Conservation (phyloP, 2,329 filamentous ascomycete species). For the Claviceps monticola region DNA sequence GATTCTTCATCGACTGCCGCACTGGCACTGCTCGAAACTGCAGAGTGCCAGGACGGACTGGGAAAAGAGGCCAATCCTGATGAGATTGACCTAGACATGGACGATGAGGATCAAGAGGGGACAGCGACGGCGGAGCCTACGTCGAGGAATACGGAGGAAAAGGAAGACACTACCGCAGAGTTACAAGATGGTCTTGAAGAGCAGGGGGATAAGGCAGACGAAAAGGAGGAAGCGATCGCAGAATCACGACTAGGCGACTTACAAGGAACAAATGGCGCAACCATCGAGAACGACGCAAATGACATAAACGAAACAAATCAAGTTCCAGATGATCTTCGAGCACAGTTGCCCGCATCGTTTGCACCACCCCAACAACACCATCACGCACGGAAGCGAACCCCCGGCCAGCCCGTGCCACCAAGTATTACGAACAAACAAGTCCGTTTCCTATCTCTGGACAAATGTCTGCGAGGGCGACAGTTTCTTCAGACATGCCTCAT, state of each 20-base stretch:
- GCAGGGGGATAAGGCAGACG: conserved; percentile 2
- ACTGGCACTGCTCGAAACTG: not conserved
- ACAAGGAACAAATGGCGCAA: not conserved
- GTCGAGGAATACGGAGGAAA: not conserved
- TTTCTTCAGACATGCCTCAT: conserved; percentile 72
- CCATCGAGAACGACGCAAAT: not conserved
- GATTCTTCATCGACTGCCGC: conserved; percentile 14
- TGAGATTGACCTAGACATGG: conserved; percentile 57
- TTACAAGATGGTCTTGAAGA: conserved; percentile 6
- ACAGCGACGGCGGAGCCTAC: not conserved
- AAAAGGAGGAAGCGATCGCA: not conserved
- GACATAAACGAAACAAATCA: conserved; percentile 10
- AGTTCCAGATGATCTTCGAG: conserved; percentile 52
- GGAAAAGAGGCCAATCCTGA: conserved; percentile 38
- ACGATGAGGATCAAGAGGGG: conserved; percentile 22
- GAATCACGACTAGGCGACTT: not conserved
- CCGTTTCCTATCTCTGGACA: conserved; percentile 80
- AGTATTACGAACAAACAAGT: conserved; percentile 68
- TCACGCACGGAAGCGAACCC: conserved; percentile 20
- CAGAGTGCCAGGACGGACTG: not conserved
- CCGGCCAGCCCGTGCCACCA: conserved; percentile 51
- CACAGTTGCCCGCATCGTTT: conserved; percentile 67
- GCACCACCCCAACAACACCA: conserved; percentile 23
- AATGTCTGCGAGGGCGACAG: conserved; percentile 65
- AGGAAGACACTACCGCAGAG: not conserved